phyloP scores from a whole-genome alignment of 2,329 filamentous ascomycete genomes.

The Penicillium sp. region DNA sequence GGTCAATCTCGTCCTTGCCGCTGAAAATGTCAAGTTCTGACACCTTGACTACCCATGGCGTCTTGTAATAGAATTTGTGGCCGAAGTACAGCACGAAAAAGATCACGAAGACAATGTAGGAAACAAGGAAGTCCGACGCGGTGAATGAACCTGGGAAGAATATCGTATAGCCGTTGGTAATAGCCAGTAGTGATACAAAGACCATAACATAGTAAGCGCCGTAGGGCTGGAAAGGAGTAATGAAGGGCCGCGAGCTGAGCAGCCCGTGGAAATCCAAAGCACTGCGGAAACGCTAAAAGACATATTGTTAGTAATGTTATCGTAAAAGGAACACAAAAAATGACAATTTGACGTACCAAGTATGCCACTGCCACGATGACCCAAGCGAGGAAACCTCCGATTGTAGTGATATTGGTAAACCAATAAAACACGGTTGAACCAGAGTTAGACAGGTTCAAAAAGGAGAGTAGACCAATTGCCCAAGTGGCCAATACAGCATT shows the following conservation, averaged over 20 bases:
- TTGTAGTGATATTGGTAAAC: slow-evolving; percentile 44
- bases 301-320: not conserved
- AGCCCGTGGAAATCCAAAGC: slow-evolving; percentile 52
- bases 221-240: slow-evolving; percentile 53
- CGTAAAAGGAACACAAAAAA: slow-evolving; percentile 39
- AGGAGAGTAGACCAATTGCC: slow-evolving; percentile 35
- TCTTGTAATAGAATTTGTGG: slow-evolving; percentile 37
- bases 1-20: slow-evolving; percentile 49
- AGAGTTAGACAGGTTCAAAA: slow-evolving; percentile 38
- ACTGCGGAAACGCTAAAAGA: slow-evolving; percentile 53
- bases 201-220: slow-evolving; percentile 52
- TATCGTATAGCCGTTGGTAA: slow-evolving; percentile 59
- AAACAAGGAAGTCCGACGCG: slow-evolving; percentile 52
- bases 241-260: slow-evolving; percentile 51
- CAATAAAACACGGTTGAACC: slow-evolving; percentile 43
- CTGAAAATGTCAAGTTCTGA: slow-evolving; percentile 47
- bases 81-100: slow-evolving; percentile 46
- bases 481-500: slow-evolving; percentile 47
- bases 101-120: slow-evolving; percentile 57
- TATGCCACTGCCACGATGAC: slow-evolving; percentile 48
- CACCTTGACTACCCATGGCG: slow-evolving; percentile 33
- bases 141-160: slow-evolving; percentile 52
- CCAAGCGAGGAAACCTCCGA: slow-evolving; percentile 42
- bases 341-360: slow-evolving; percentile 36
- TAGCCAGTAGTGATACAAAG: slow-evolving; percentile 50